These are phyloP conservation scores for Candida corydali DNA, from an alignment of 805 yeast genomes.

Conservation along the genomic window DNA sequence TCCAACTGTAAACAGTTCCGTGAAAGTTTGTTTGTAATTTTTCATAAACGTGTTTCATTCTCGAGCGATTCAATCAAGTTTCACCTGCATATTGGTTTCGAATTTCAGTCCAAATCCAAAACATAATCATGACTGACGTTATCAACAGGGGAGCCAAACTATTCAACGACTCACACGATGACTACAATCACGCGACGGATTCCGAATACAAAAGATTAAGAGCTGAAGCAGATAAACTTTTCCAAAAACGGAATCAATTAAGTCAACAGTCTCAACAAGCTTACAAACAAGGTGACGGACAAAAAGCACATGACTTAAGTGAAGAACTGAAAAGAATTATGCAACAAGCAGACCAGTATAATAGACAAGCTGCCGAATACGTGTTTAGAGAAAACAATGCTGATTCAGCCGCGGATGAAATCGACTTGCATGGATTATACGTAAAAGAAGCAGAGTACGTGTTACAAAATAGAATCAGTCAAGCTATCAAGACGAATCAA, in stretches of 20 bases:
- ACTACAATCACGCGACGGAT: conserved; percentile 74
- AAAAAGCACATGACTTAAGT: conserved; percentile 68
- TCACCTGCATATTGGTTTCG: too few relatives aligned
- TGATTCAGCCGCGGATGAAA: conserved; percentile 81
- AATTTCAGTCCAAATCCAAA: too few relatives aligned
- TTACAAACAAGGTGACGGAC: conserved; percentile 68
- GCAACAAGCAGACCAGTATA: conserved; percentile 61
- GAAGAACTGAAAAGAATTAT: conserved; percentile 60
- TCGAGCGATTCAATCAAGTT: too few relatives aligned
- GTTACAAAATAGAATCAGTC: conserved; percentile 67
- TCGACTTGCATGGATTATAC: conserved; percentile 88
- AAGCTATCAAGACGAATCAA: conserved; percentile 58
- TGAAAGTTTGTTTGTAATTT: too few relatives aligned
- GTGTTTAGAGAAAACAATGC: conserved; percentile 85
- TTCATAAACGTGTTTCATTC: too few relatives aligned
- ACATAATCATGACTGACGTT: conserved; percentile 9
- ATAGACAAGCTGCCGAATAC: conserved; percentile 82
- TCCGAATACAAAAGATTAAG: conserved; percentile 60
- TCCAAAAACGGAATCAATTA: conserved; percentile 48
- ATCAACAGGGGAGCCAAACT: conserved; percentile 24
- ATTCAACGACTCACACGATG: conserved; percentile 29
- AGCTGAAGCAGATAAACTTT: conserved; percentile 64
- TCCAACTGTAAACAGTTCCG: too few relatives aligned
- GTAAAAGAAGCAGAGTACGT: conserved; percentile 85
- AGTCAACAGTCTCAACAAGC: conserved; percentile 74